These are phyloP conservation scores for Aspergillus sp. DNA, from an alignment of 2,329 filamentous ascomycete genomes.

Conservation along the genomic window DNA sequence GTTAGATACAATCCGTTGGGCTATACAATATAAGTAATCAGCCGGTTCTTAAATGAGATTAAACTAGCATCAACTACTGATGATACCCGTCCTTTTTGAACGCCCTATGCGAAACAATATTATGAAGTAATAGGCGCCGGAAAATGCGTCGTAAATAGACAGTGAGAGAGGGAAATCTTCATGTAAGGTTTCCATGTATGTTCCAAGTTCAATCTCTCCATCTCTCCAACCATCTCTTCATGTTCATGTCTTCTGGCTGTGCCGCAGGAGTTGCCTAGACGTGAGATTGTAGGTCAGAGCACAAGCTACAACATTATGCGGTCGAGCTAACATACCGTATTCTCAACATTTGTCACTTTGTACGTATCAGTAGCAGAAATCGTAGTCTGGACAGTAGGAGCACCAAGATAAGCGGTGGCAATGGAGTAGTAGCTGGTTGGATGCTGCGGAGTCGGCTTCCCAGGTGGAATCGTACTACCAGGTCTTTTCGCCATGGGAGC, in stretches of 20 bases:
- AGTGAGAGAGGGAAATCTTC: not conserved
- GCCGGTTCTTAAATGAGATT: not conserved
- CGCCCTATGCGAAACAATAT: not conserved
- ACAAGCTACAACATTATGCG: not conserved
- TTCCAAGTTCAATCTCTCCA: slow-evolving; percentile 49
- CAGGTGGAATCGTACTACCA: slow-evolving; percentile 52
- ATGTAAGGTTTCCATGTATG: not conserved
- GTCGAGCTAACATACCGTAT: slow-evolving; percentile 45
- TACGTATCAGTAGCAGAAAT: slow-evolving; percentile 46
- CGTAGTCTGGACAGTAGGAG: slow-evolving; percentile 44
- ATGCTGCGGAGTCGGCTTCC: slow-evolving; percentile 43
- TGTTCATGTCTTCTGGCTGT: slow-evolving; percentile 42
- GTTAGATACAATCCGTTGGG: not conserved
- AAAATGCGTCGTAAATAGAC: no score
- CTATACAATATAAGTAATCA: not conserved
- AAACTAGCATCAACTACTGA: not conserved
- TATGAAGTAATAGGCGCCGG: not conserved
- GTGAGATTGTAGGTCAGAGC: slow-evolving; percentile 5
- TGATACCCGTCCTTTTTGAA: not conserved
- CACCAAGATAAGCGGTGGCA: slow-evolving; percentile 46
- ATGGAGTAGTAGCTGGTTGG: slow-evolving; percentile 51
- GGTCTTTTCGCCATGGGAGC: slow-evolving; percentile 57
- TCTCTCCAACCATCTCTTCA: slow-evolving; percentile 51
- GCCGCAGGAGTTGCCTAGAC: slow-evolving; percentile 49
- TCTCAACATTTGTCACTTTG: slow-evolving; percentile 47